phyloP scores from a whole-genome alignment of 2,329 filamentous ascomycete genomes.

The Pseudogymnoascus sp. region DNA sequence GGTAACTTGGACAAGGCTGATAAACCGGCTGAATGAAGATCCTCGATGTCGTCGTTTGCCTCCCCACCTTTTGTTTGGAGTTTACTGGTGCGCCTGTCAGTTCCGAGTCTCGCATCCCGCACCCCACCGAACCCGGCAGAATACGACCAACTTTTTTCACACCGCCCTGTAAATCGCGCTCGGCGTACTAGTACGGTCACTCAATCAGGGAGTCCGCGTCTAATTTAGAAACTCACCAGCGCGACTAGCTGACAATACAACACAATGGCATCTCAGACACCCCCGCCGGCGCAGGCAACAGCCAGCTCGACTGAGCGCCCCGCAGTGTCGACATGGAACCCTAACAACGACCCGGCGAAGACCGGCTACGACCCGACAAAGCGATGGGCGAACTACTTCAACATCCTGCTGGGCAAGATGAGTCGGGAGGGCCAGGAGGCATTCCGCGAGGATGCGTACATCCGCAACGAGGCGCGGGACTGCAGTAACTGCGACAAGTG shows the following conservation, averaged over 20 bases:
- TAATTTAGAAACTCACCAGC: slow-evolving; percentile 3
- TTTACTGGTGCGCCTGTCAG: slow-evolving; percentile 9
- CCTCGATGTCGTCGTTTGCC: slow-evolving; percentile 3
- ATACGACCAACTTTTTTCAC: slow-evolving; percentile 11
- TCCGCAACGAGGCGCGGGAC: slow-evolving; percentile 66
- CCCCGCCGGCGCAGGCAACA: neutral
- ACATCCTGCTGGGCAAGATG: slow-evolving; percentile 67
- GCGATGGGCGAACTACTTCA: slow-evolving; percentile 77
- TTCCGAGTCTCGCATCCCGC: neutral
- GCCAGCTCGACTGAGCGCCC: slow-evolving; percentile 3
- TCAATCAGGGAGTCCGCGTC: slow-evolving; percentile 1
- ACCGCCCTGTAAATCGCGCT: neutral
- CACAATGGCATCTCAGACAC: slow-evolving; percentile 12
- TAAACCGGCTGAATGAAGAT: slow-evolving; percentile 6
- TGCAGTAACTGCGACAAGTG: slow-evolving; percentile 73
- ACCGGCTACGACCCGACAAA: slow-evolving; percentile 56
- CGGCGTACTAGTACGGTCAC: neutral
- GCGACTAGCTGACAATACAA: slow-evolving; percentile 6
- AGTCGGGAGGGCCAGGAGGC: slow-evolving; percentile 59
- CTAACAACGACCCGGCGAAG: slow-evolving; percentile 47
- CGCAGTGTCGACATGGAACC: slow-evolving; percentile 7
- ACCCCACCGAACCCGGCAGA: slow-evolving; percentile 4
- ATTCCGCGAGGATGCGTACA: slow-evolving; percentile 72
- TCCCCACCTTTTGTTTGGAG: slow-evolving; percentile 1
- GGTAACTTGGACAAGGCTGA: neutral